A percentile compares a stretch with the other conserved stretches of the same genome.
These are phyloP conservation scores for Ophiostoma piceae DNA, from an alignment of 2,329 filamentous ascomycete genomes.

Conservation along the genomic window DNA sequence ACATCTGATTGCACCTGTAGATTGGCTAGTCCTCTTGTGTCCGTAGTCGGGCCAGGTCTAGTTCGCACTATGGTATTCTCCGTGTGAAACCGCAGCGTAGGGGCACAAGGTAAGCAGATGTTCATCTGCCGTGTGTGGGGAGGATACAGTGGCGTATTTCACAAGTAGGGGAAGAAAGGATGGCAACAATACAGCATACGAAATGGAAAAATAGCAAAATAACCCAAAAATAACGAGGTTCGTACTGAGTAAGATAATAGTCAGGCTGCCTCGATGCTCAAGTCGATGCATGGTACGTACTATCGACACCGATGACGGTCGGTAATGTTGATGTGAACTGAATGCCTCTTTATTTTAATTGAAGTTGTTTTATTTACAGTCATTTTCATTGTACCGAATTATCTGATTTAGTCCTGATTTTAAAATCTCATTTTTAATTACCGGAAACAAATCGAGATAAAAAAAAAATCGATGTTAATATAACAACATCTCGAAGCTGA, in stretches of 20 bases:
- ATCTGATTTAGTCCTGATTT: too few relatives aligned
- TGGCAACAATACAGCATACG: background rate
- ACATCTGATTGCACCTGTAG: background rate
- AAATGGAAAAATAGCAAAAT: background rate
- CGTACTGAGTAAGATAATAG: too few relatives aligned
- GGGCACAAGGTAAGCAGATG: slow-evolving; percentile 10
- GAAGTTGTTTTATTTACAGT: too few relatives aligned
- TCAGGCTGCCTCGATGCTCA: background rate
- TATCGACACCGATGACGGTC: background rate
- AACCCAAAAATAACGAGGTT: too few relatives aligned
- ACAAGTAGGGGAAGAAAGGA: background rate
- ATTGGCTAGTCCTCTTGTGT: slow-evolving; percentile 1
- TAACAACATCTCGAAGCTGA: too few relatives aligned
- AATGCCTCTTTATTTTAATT: too few relatives aligned
- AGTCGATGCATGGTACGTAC: background rate
- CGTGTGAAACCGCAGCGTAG: slow-evolving; percentile 12
- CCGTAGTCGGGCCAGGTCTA: background rate
- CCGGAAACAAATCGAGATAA: too few relatives aligned
- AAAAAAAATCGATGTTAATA: too few relatives aligned
- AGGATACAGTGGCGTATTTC: background rate
- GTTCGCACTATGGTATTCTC: slow-evolving; percentile 14
- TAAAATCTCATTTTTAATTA: too few relatives aligned
- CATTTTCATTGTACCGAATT: too few relatives aligned
- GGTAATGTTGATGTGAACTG: background rate
- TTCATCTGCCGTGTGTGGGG: slow-evolving; percentile 11